These are phyloP conservation scores for Dillenia turbinata DNA, from an alignment of 164 flowering plant genomes.

Conservation along the genomic window DNA sequence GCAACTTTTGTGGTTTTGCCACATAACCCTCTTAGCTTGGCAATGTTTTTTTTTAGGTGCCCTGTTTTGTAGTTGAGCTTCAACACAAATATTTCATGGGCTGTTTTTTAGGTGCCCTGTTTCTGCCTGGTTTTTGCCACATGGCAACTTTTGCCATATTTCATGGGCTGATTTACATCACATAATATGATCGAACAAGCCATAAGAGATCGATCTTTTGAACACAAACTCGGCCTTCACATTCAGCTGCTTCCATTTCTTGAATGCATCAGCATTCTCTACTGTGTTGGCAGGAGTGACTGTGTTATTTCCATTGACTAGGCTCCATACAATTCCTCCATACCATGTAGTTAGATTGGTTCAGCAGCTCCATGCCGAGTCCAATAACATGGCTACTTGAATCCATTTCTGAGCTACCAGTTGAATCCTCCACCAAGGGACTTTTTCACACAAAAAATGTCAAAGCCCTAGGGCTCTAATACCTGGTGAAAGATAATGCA, in stretches of 20 bases:
- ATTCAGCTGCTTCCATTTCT: conserved; percentile 6
- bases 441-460: too few relatives aligned
- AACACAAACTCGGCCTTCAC: conserved; percentile 1
- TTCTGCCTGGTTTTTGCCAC: too few relatives aligned
- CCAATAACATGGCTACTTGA: not conserved
- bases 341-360: not conserved
- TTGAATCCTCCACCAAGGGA: too few relatives aligned
- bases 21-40: too few relatives aligned
- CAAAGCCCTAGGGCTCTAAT: too few relatives aligned
- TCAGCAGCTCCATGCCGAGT: too few relatives aligned
- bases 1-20: too few relatives aligned
- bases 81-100: conserved; percentile 3
- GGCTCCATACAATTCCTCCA: not conserved
- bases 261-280: conserved; percentile 1
- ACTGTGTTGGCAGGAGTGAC: not conserved
- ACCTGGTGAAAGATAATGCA: too few relatives aligned
- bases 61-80: not conserved
- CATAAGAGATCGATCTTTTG: conserved; percentile 1
- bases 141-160: not conserved
- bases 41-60: too few relatives aligned
- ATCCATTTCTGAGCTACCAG: not conserved
- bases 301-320: not conserved
- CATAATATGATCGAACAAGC: conserved; percentile 2
- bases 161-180: conserved; percentile 3
- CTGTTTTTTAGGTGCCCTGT: not conserved